Evolutionary conservation across 1,284 basidiomycete species (phyloP), one percentile per base, ranked within the genome.

Genomic region (Ceratobasidium theobromae): DNA sequence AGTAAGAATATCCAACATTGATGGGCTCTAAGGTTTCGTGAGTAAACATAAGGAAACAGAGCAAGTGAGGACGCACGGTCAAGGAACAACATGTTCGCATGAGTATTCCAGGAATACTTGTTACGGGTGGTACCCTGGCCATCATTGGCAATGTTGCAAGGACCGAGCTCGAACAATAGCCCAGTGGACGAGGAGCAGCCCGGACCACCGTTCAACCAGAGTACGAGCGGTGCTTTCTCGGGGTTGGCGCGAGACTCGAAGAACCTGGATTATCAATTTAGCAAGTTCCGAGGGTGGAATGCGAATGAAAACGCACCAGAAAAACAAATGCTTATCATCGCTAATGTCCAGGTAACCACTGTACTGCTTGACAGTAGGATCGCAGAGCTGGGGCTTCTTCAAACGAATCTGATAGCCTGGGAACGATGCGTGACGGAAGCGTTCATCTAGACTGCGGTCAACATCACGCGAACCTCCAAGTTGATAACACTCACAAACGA

Each of bases 261-360:
- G 81, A 93, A 91, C 87, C 88, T 89, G 46, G 6, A 21, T 16
- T 9, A 27, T 1, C 8, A 9, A 25, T 9, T 53, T 41, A 40
- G 3, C 14, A n/a, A 25, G 21, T n/a, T 3, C 53, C 27, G 32
- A 28, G 18, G 6, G 9, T 6, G 18, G 18, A 45, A 45, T 21
- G 43, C 18, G 18, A 45, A 14, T 45, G 53, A 53, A 21, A 51
- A 75, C 83, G 64, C 43, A 87, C 89, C 89, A 92, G 78, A 92
- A 94, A 83, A 93, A 93, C 23, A 95, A 81, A 72, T 94, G 92
- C 72, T 91, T 92, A 71, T 88, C 86, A 30, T 91, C 85, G 0
- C 87, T 85, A 69, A 96, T 86, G 74, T 97, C 94, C 43, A 98
- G 82, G 76, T 95, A 97, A 9, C 93, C 93, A 52, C 91, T 92